Evolutionary conservation across 768 basidiomycete genomes (phyloP).

Genomic region (Termitomyces sp.): DNA sequence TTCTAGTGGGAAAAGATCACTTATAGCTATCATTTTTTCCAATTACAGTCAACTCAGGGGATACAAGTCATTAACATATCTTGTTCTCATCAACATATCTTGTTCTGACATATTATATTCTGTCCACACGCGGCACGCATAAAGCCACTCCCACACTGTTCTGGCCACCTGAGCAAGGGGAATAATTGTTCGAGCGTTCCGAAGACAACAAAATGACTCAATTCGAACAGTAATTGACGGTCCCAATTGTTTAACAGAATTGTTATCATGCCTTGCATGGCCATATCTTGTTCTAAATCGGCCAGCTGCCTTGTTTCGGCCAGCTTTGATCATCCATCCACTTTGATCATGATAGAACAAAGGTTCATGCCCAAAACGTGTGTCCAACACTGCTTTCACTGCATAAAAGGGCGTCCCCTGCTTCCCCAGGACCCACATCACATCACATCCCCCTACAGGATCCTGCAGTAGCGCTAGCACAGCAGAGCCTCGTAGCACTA

Average conservation of each 20-base stretch:
- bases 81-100: too few relatives aligned
- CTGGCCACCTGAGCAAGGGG: not conserved
- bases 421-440: not conserved
- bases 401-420: conserved; percentile 13
- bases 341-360: conserved; percentile 16
- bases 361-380: conserved; percentile 17
- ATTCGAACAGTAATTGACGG: not conserved
- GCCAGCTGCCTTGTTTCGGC: conserved; percentile 10
- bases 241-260: not conserved
- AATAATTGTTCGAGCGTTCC: not conserved
- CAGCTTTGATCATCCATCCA: conserved; percentile 12
- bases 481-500: conserved; percentile 1
- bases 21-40: too few relatives aligned
- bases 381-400: conserved; percentile 11
- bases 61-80: too few relatives aligned
- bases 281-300: not conserved
- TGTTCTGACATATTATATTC: too few relatives aligned
- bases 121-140: too few relatives aligned
- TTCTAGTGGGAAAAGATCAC: too few relatives aligned
- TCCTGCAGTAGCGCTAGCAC: not conserved
- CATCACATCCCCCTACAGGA: conserved; percentile 1
- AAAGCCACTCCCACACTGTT: not conserved
- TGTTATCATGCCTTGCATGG: not conserved
- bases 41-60: too few relatives aligned
- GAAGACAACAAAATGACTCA: not conserved